A percentile compares a stretch with the other conserved stretches of the same genome.
phyloP scores from a whole-genome alignment of 257 asterid species.

The Primulina huaijiensis region DNA sequence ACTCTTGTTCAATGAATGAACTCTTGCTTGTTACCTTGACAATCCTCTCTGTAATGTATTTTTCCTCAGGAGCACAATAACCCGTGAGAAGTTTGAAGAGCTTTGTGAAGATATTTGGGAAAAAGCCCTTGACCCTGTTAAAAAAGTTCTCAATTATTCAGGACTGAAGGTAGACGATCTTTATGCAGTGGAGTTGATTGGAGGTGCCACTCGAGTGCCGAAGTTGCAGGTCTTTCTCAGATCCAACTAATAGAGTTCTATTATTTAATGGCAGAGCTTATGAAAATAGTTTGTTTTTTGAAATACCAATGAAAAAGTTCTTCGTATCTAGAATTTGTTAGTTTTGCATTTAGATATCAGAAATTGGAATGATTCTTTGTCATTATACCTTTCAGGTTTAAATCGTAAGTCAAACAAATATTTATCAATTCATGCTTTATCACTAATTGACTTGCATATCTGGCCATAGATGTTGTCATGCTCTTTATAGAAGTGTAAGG shows the following conservation, averaged over 20 bases:
- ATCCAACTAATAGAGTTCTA: constrained; percentile 13
- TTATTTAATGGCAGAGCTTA: neutral
- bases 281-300: neutral
- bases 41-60: constrained; percentile 13
- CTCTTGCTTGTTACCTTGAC: constrained; percentile 6
- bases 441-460: neutral
- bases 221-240: constrained; percentile 73
- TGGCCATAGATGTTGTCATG: constrained; percentile 12
- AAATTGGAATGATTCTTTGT: constrained; percentile 6
- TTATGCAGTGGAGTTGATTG: constrained; percentile 93
- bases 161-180: constrained; percentile 73
- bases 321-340: neutral
- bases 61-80: constrained; percentile 77
- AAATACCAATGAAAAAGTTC: neutral
- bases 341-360: constrained; percentile 12
- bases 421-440: constrained; percentile 1
- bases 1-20: constrained; percentile 9
- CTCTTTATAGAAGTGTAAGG: constrained; percentile 14
- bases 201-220: constrained; percentile 99
- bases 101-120: constrained; percentile 90
- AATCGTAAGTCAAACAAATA: neutral
- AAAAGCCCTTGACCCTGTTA: constrained; percentile 75
- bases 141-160: constrained; percentile 70
- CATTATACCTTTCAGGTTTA: neutral
- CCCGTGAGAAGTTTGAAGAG: constrained; percentile 96